These are phyloP conservation scores for Trifolium fragiferum DNA, from an alignment of 306 rosid genomes.

Conservation along the genomic window DNA sequence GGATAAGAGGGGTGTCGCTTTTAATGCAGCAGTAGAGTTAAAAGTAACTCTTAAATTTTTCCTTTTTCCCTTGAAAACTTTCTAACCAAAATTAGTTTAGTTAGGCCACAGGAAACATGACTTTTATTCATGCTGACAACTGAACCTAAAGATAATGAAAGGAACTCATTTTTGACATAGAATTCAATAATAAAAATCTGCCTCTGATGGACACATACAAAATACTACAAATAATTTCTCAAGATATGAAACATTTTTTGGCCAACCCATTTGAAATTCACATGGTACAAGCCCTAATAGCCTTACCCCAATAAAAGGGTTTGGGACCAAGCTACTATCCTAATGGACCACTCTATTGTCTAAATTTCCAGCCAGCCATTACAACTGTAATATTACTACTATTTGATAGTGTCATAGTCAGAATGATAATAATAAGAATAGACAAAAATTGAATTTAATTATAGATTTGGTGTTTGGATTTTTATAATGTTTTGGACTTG, in stretches of 20 bases:
- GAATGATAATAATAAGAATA: neutral
- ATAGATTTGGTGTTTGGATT: neutral
- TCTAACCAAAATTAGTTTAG: neutral
- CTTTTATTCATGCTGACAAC: neutral
- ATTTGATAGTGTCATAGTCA: constrained; percentile 28
- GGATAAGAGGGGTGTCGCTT: too few relatives aligned
- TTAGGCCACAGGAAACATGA: neutral
- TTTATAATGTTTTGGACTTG: constrained; percentile 31
- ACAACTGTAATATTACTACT: constrained; percentile 39
- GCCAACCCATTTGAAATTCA: constrained; percentile 63
- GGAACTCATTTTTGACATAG: constrained; percentile 14
- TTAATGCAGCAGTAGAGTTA: too few relatives aligned
- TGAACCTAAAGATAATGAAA: neutral
- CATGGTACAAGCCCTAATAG: constrained; percentile 55
- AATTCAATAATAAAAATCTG: constrained; percentile 15
- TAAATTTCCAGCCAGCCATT: constrained; percentile 33
- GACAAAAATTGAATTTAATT: neutral
- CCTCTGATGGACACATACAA: constrained; percentile 6
- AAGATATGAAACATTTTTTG: constrained; percentile 15
- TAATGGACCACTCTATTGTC: constrained; percentile 59
- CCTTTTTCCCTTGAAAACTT: neutral
- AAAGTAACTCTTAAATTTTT: neutral
- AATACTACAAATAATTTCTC: neutral
- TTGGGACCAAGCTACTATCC: constrained; percentile 57
- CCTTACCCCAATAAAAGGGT: constrained; percentile 25